Conservation (phyloP, 345 rosid species). For the Euphorbia peplus region DNA sequence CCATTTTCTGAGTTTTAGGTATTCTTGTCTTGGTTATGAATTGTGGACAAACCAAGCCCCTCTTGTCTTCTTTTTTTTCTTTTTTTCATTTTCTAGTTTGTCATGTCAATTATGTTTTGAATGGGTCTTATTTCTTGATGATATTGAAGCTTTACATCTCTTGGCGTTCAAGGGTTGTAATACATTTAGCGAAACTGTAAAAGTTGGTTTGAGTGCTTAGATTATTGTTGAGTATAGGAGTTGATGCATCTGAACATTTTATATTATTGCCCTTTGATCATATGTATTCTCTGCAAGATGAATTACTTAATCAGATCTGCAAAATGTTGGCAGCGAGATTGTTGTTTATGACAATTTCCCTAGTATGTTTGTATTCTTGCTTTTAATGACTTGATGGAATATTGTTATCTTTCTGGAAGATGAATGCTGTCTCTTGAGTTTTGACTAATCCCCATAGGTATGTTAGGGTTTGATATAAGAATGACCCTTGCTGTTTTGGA, state of each 20-base stretch:
- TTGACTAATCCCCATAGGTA: too few relatives aligned
- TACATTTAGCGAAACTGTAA: not conserved
- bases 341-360: not conserved
- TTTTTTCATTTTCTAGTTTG: constrained; percentile 9
- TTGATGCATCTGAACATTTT: not conserved
- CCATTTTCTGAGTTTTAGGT: constrained; percentile 30
- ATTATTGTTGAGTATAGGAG: not conserved
- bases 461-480: too few relatives aligned
- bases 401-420: not conserved
- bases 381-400: not conserved
- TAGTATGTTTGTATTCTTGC: not conserved
- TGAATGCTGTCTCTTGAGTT: too few relatives aligned
- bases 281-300: not conserved
- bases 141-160: constrained; percentile 18
- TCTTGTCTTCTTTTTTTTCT: not conserved
- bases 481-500: too few relatives aligned
- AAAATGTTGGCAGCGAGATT: not conserved
- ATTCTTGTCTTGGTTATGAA: constrained; percentile 43
- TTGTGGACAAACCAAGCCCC: constrained; percentile 31
- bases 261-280: not conserved
- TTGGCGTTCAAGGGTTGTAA: not conserved
- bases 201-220: not conserved
- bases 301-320: not conserved
- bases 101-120: constrained; percentile 15
- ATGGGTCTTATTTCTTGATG: constrained; percentile 25